These are phyloP conservation scores for Solanum virginianum DNA, from an alignment of 257 asterid genomes.

Conservation along the genomic window DNA sequence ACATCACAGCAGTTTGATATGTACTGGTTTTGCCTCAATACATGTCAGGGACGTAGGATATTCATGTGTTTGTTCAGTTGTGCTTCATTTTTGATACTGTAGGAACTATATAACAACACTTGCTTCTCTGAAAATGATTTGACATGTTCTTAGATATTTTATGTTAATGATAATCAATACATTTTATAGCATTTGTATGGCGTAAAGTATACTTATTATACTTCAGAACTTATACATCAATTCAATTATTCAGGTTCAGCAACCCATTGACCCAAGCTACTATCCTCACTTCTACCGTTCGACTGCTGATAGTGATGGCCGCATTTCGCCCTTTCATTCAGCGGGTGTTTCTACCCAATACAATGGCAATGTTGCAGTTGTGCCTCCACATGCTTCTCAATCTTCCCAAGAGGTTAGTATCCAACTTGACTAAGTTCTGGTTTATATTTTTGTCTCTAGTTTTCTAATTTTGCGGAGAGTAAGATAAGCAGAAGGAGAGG, in stretches of 20 bases:
- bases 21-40: background rate
- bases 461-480: background rate
- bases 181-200: background rate
- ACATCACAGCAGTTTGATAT: background rate
- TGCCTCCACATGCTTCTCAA: slow-evolving; percentile 61
- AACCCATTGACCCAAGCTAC: slow-evolving; percentile 61
- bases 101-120: background rate
- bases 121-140: background rate
- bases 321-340: slow-evolving; percentile 61
- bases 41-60: background rate
- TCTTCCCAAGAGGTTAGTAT: slow-evolving; percentile 74
- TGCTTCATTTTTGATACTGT: background rate
- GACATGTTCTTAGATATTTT: background rate
- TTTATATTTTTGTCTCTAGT: background rate
- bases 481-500: background rate
- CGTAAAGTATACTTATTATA: background rate
- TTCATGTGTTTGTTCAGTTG: background rate
- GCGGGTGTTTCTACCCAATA: slow-evolving; percentile 55
- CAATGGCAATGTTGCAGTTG: slow-evolving; percentile 44
- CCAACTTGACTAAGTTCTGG: background rate
- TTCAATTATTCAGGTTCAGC: slow-evolving; percentile 48
- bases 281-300: slow-evolving; percentile 68
- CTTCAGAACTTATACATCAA: background rate
- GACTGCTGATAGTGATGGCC: slow-evolving; percentile 59
- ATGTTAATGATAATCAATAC: background rate